Evolutionary conservation across 163 green algal species (phyloP), one percentile per base, ranked within the genome.

Genomic region (Volvox carteri): DNA sequence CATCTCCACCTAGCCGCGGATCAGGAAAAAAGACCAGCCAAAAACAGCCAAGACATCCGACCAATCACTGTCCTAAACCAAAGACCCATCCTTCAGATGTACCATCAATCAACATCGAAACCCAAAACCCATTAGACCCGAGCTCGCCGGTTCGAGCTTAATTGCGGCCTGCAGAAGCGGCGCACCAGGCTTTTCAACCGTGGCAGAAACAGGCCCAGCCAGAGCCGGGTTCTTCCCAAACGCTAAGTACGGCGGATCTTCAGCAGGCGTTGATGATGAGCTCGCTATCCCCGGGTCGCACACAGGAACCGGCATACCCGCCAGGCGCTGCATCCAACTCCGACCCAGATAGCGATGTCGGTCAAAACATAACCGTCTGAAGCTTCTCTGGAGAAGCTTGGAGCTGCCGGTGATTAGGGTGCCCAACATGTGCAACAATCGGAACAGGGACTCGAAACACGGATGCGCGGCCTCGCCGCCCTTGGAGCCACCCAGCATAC

Each of bases 341-440:
- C 54, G 54, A 8, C 84, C 84, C 41, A 84, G n/a, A 12, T 81
- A 89, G 41, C 72, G 84, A 39, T 84, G 72, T 28, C 84, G 84
- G 11, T 77, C 67, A 19, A 84, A 77, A 0, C 84, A 41, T 9
- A 89, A 41, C 35, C 68, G 46, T 41, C 83, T 74, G 37, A 89
- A 21, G 84, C 70, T 84, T 2, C 84, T 70, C 19, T 77, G 39
- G 11, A 84, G 37, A 19, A 52, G 11, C 12, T 48, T 41, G 35
- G 56, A 41, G 46, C 67, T 70, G 16, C 41, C 37, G 44, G 75
- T 44, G 1, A 79, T 0, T 18, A 86, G 44, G 4, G 52, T 81
- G 50, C 48, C 28, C 23, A 83, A 21, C 44, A 60, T 80, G 25
- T 70, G 44, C 75, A 86, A 37, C 23, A 86, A 44, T 25, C 42